These are phyloP conservation scores for Echinochloa phyllopogon DNA, from an alignment of 176 grass and related monocot species.

Conservation along the genomic window DNA sequence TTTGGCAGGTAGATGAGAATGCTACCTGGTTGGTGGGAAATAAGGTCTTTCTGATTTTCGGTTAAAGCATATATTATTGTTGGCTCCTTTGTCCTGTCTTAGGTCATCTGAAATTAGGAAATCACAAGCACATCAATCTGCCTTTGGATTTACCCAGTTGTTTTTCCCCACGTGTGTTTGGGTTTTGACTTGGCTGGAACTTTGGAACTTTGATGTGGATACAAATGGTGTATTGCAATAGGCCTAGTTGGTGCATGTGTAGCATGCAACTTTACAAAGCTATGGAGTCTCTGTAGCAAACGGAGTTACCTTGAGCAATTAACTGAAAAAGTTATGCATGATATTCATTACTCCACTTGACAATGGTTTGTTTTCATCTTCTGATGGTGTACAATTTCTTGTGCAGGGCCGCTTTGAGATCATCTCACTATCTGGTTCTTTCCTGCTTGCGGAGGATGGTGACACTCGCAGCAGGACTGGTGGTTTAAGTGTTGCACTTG, in stretches of 20 bases:
- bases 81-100: not conserved
- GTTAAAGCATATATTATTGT: conserved; percentile 12
- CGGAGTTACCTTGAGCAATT: not conserved
- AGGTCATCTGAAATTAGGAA: not conserved
- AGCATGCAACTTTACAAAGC: not conserved
- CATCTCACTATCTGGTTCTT: conserved; percentile 96
- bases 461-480: conserved; percentile 92
- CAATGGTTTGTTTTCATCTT: not conserved
- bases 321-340: conserved; percentile 1
- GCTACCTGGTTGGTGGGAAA: conserved; percentile 28
- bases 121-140: not conserved
- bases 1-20: conserved; percentile 17
- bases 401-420: conserved; percentile 97
- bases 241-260: not conserved
- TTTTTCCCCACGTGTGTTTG: not conserved
- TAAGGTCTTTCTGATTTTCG: not conserved
- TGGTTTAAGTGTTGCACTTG: conserved; percentile 85
- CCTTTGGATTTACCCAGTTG: not conserved
- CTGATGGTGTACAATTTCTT: conserved; percentile 23
- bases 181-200: not conserved
- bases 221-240: not conserved
- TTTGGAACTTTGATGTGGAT: not conserved
- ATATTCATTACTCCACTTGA: not conserved
- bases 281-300: not conserved
- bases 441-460: conserved; percentile 90